These are phyloP conservation scores for Mortierella sp. DNA, from an alignment of 371 early-diverging fungal genomes.

Conservation along the genomic window DNA sequence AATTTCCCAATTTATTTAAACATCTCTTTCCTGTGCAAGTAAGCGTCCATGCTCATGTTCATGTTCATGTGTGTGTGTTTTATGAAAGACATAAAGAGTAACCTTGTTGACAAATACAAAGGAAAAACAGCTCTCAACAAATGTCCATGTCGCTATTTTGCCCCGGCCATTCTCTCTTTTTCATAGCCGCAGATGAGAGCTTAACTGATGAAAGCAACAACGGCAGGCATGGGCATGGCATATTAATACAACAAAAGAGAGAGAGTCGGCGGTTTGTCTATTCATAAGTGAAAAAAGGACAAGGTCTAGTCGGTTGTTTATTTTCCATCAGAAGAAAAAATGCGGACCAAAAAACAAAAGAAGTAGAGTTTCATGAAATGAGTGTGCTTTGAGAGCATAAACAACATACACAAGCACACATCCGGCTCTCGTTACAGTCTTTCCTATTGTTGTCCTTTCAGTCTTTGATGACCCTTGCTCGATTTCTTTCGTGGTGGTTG, in stretches of 20 bases:
- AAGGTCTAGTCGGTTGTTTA: neutral
- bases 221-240: neutral
- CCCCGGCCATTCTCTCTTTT: neutral
- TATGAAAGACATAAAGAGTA: neutral
- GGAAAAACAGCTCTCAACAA: neutral
- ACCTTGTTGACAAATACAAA: constrained; percentile 9
- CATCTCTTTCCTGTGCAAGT: neutral
- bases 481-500: neutral
- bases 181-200: too few relatives aligned
- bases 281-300: neutral
- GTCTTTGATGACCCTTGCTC: neutral
- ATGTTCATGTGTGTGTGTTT: neutral
- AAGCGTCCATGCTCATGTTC: neutral
- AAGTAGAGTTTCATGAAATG: constrained; percentile 36
- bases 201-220: neutral
- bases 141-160: neutral
- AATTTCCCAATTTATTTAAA: neutral
- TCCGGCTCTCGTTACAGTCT: neutral
- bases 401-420: neutral
- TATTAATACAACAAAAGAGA: neutral
- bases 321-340: neutral
- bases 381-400: constrained; percentile 30
- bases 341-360: neutral
- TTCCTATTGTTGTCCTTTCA: neutral
- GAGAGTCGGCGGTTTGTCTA: neutral